Conservation (phyloP, 1,284 basidiomycete genomes). For the Termitomyces sp. region DNA sequence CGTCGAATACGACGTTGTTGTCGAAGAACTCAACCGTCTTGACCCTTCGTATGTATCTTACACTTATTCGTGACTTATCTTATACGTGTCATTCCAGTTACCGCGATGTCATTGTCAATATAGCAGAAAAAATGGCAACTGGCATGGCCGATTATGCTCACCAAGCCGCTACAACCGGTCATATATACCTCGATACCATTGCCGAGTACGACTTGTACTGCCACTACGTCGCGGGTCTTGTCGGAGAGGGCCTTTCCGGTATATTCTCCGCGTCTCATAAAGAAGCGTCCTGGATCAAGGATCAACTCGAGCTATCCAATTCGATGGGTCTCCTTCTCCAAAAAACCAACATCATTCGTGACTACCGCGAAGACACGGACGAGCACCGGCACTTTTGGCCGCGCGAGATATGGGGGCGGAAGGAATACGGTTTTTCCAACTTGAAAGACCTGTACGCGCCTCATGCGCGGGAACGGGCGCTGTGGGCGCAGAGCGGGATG, state of each 20-base stretch:
- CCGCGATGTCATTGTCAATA: conserved; percentile 79
- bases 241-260: conserved; percentile 93
- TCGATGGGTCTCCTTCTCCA: conserved; percentile 96
- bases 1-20: conserved; percentile 81
- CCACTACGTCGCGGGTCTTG: conserved; percentile 97
- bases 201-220: conserved; percentile 96
- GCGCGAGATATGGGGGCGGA: conserved; percentile 77
- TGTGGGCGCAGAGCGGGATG: conserved; percentile 86
- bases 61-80: background rate
- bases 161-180: conserved; percentile 66
- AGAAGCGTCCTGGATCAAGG: conserved; percentile 73
- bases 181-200: conserved; percentile 69
- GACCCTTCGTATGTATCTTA: conserved; percentile 51
- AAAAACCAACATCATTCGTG: conserved; percentile 98
- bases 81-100: conserved; percentile 46
- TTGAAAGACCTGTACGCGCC: conserved; percentile 57
- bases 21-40: conserved; percentile 77
- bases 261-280: conserved; percentile 87
- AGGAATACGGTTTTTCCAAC: conserved; percentile 64
- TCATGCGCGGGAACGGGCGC: conserved; percentile 56
- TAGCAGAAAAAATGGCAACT: conserved; percentile 80
- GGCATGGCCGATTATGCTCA: conserved; percentile 97
- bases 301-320: conserved; percentile 86
- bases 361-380: conserved; percentile 90
- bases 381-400: conserved; percentile 94